Evolutionary conservation across 2,329 filamentous ascomycete genomes (phyloP).

Genomic region (Nemania sp.): DNA sequence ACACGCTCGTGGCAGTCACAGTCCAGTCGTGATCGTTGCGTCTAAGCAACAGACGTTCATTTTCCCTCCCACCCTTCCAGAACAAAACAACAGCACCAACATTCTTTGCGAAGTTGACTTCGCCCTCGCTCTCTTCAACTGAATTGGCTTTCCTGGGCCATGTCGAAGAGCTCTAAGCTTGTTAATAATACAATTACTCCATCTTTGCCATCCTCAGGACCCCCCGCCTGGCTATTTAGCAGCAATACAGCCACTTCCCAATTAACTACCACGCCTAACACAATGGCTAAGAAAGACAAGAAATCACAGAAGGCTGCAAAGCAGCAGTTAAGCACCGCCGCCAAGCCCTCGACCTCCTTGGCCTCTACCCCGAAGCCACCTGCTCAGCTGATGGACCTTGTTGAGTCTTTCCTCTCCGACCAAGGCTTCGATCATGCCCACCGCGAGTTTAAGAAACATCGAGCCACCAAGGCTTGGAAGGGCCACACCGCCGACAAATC

Average conservation of each 20-base stretch:
- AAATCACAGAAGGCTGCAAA: constrained; percentile 42
- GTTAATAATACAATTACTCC: constrained; percentile 32
- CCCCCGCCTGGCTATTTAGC: constrained; percentile 52
- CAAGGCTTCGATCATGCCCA: constrained; percentile 73
- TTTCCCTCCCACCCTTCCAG: too few species aligned
- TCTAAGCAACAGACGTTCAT: constrained; percentile 9
- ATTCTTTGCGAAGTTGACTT: neutral
- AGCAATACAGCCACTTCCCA: constrained; percentile 48
- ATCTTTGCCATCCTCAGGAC: constrained; percentile 40
- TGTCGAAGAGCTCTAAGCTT: constrained; percentile 37
- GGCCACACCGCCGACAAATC: constrained; percentile 45
- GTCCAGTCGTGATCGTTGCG: constrained; percentile 24
- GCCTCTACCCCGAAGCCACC: constrained; percentile 57
- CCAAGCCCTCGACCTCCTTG: constrained; percentile 39
- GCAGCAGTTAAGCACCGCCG: constrained; percentile 28
- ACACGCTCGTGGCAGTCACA: constrained; percentile 7
- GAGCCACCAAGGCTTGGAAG: constrained; percentile 64
- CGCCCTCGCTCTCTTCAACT: constrained; percentile 2
- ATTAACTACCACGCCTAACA: constrained; percentile 18
- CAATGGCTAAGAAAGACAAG: constrained; percentile 47
- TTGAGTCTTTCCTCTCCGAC: constrained; percentile 74
- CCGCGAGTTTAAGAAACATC: constrained; percentile 72
- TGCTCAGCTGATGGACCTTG: constrained; percentile 72
- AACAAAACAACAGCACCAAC: too few species aligned
- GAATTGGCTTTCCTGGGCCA: constrained; percentile 33